Evolutionary conservation across 257 asterid genomes (phyloP).

Genomic region (Solanum pennellii): DNA sequence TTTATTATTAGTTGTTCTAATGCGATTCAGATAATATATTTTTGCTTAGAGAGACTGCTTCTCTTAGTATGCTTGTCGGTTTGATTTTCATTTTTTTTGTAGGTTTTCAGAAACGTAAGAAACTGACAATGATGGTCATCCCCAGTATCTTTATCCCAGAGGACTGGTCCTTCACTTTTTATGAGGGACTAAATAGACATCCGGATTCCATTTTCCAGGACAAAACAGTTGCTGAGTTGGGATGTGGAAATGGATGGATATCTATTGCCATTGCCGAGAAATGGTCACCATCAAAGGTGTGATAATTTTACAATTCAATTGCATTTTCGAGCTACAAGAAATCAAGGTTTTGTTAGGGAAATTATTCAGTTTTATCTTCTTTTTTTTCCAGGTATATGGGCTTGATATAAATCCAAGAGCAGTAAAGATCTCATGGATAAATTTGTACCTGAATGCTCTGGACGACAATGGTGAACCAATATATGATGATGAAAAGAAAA

Average conservation of each 20-base stretch:
- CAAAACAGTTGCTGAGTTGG: slow-evolving; percentile 88
- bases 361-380: too few species aligned
- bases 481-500: slow-evolving; percentile 72
- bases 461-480: slow-evolving; percentile 82
- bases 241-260: slow-evolving; percentile 99
- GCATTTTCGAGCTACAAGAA: not conserved
- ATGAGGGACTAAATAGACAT: slow-evolving; percentile 92
- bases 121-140: slow-evolving; percentile 84
- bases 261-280: slow-evolving; percentile 97
- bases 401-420: slow-evolving; percentile 99
- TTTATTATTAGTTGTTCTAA: not conserved
- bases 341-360: not conserved
- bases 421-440: slow-evolving; percentile 93
- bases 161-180: slow-evolving; percentile 98
- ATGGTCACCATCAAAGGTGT: slow-evolving; percentile 80
- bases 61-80: not conserved
- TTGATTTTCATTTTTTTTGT: not conserved
- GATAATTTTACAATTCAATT: not conserved
- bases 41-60: not conserved
- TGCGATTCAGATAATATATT: not conserved
- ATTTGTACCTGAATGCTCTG: slow-evolving; percentile 88
- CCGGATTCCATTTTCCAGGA: slow-evolving; percentile 91
- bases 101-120: slow-evolving; percentile 74
- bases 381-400: slow-evolving; percentile 69
- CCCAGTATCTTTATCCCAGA: slow-evolving; percentile 97